Percentiles rank a stretch among this genome's conserved stretches.
phyloP scores from a whole-genome alignment of 2,329 filamentous ascomycete genomes.

The Ilyonectria destructans region DNA sequence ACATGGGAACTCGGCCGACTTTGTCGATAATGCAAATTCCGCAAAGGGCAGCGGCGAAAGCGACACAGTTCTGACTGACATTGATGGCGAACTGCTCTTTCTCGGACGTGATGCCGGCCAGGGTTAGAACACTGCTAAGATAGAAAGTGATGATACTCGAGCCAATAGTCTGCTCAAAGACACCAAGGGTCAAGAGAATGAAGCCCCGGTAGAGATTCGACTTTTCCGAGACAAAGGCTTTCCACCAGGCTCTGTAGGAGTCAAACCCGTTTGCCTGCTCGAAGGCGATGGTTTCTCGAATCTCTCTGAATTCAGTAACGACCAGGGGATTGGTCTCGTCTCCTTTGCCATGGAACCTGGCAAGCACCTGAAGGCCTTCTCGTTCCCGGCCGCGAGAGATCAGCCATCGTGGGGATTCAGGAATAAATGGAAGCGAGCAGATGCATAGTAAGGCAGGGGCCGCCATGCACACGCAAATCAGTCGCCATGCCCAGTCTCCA shows the following conservation, averaged over 20 bases:
- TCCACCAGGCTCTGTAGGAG: constrained; percentile 34
- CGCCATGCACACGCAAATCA: constrained; percentile 34
- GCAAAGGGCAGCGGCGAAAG: constrained; percentile 22
- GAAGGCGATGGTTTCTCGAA: constrained; percentile 50
- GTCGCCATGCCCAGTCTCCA: constrained; percentile 30
- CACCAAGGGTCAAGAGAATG: constrained; percentile 31
- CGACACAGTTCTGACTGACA: constrained; percentile 29
- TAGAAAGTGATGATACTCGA: constrained; percentile 37
- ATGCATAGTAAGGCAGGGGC: constrained; percentile 24
- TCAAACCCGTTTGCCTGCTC: constrained; percentile 40
- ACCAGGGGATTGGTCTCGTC: constrained; percentile 59
- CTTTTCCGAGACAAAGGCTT: constrained; percentile 20
- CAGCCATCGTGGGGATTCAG: constrained; percentile 63
- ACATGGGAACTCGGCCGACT: constrained; percentile 30
- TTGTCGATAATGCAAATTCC: constrained; percentile 30
- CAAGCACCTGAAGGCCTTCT: constrained; percentile 56
- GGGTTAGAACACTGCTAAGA: constrained; percentile 31
- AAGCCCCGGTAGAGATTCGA: constrained; percentile 30
- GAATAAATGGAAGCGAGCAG: constrained; percentile 51
- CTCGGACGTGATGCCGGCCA: constrained; percentile 32
- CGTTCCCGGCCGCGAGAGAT: constrained; percentile 56
- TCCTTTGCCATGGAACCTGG: constrained; percentile 58
- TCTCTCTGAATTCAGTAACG: constrained; percentile 57
- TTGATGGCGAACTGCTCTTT: constrained; percentile 37
- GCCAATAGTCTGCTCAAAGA: constrained; percentile 36